These are phyloP conservation scores for Aureobasidium vineae DNA, from an alignment of 2,329 filamentous ascomycete species.

Conservation along the genomic window DNA sequence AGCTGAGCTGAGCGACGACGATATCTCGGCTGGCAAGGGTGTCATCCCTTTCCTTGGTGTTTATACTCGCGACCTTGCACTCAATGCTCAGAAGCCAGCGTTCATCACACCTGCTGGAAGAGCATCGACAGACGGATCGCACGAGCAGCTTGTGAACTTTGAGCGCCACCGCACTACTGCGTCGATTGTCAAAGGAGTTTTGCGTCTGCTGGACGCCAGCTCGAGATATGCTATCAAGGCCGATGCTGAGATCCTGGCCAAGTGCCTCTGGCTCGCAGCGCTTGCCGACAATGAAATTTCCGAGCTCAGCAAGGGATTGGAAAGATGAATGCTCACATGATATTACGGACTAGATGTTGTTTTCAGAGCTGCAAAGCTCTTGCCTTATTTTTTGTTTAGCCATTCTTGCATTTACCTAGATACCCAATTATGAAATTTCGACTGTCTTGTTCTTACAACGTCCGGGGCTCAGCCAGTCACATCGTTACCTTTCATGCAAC, in stretches of 20 bases:
- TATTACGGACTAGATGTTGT: not conserved
- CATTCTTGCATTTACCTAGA: conserved; percentile 1
- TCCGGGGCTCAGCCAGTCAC: too few species aligned
- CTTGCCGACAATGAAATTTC: conserved; percentile 71
- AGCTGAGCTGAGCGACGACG: conserved; percentile 8
- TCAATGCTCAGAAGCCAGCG: conserved; percentile 75
- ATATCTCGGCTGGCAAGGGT: conserved; percentile 53
- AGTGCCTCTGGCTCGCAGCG: conserved; percentile 82
- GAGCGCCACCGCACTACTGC: conserved; percentile 75
- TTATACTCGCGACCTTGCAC: conserved; percentile 80
- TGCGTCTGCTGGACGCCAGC: conserved; percentile 76
- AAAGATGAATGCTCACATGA: conserved; percentile 26
- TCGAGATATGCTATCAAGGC: conserved; percentile 70
- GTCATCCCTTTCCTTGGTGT: conserved; percentile 81
- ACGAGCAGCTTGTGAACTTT: conserved; percentile 73
- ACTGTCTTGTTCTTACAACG: not conserved
- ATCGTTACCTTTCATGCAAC: too few species aligned
- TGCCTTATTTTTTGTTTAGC: not conserved
- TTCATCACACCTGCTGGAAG: conserved; percentile 52
- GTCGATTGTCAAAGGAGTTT: conserved; percentile 72
- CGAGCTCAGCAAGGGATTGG: conserved; percentile 34
- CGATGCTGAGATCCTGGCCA: conserved; percentile 72
- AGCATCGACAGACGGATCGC: conserved; percentile 46
- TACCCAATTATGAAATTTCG: not conserved
- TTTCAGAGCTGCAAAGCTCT: not conserved